Base-by-base conservation (phyloP, 1,284 basidiomycete species). In the Ustanciosporium gigantosporum region DNA sequence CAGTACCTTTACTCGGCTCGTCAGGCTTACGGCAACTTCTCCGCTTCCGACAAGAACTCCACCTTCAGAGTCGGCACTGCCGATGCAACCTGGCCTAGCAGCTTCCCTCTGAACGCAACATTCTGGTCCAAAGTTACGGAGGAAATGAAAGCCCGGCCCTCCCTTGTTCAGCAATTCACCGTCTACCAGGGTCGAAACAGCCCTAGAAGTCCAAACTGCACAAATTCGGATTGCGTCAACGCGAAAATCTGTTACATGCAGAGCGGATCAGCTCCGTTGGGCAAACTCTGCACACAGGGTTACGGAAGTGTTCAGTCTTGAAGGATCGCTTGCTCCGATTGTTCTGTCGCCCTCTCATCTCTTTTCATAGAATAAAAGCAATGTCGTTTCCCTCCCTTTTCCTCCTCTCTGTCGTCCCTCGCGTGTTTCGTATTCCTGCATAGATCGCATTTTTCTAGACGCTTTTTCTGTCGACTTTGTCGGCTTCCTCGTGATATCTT, bases 41-140 rank as follows among this genome's bases (percentile, higher is more conserved):
- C 81, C 0, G 38, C 55, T 1, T 62, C 57, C n/a, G 43, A 52
- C 25, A 35, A 17, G 16, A 43, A 44, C 40, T 58, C 53, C 4
- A 25, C 41, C 3, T 41, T 42, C 24, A 41, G 34, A 0, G 46
- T 60, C 5, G n/a, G n/a, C n/a, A 39, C 41, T 3, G 24, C 25
- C 0, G 36, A 29, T 3, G 61, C 47, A 11, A 24, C 44, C 3
- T 90, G 89, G 89, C 82, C 83, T 5, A 70, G 77, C 4, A 81
- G 81, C 38, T 87, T 88, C 55, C 88, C 88, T 0, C 77, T 90
- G 47, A 90, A 90, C 66, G 87, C 86, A 15, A 89, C 88, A 5
- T 90, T 87, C 85, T 90, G 88, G 88, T 87, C 89, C 66, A 82
- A 79, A 21, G 84, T 90, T 31, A 90, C 89, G 3, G 87, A 90